Base-by-base conservation (phyloP, 352 stramenopile species). In the Phytopythium mirpurense region DNA sequence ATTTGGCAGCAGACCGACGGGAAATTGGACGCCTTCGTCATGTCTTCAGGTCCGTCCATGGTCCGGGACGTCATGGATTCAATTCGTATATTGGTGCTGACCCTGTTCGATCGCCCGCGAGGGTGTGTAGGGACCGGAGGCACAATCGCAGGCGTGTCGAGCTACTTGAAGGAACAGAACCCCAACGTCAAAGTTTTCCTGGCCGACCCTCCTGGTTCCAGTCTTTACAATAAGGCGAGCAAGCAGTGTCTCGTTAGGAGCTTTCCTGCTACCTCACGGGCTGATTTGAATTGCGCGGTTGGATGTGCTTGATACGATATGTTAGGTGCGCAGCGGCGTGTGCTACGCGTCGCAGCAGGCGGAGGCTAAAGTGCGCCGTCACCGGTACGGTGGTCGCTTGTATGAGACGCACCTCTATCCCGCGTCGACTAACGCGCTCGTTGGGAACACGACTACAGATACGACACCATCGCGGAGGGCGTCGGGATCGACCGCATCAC, bases 401-500 rank as follows among this genome's bases (percentile, higher is more conserved):
- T 11, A 1, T 29, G 14, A 35, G 0, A 18, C 48, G 3, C 34
- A 16, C 11, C 16, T 42, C 6, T 7, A 32, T 9, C 29, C 29
- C 29, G 9, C 29, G 9, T 43, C 19, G 19, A 15, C 24, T 35
- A 21, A 49, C 18, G 21, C 6, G 8, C 19, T 45, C 15, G 14
- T 23, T 15, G 14, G 15, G 14, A n/a, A 2, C 21, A 24, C 18
- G 12, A 34, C 35, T 50, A 21, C 49, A 90, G 96, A 59, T 98
- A 99, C 69, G 96, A 99, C 70, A 98, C 95, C 35, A 88, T 99
- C 52, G 93, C 91, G 2, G 97, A 99, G 72, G 97, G 97, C 24
- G 97, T 99, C 40, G 97, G 97, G 54, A 93, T 99, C 51, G 96
- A 99, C 70, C 92, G 97, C 15, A 63, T 99, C 47, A 99, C 96